Evolutionary conservation across 495 filamentous ascomycete genomes (phyloP).

Genomic region (Penicillium egyptiacum): DNA sequence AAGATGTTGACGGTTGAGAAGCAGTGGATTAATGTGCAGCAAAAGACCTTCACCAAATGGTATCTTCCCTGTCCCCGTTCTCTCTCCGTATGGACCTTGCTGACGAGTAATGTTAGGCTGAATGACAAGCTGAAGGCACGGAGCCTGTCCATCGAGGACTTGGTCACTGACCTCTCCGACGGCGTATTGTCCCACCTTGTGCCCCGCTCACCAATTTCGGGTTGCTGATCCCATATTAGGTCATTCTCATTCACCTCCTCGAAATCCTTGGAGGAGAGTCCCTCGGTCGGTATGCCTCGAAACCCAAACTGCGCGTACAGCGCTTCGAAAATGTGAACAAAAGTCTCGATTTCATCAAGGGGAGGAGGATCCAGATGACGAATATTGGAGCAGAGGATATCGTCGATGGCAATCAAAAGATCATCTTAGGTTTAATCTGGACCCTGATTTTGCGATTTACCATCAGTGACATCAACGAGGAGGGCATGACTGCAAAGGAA

Average conservation of each 20-base stretch:
- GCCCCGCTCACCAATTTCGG: constrained; percentile 8
- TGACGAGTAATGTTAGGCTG: constrained; percentile 56
- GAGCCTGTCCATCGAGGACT: constrained; percentile 72
- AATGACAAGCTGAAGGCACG: constrained; percentile 88
- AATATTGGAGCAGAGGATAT: constrained; percentile 99
- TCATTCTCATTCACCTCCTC: constrained; percentile 91
- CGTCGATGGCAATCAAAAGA: constrained; percentile 96
- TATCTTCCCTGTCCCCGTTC: constrained; percentile 34
- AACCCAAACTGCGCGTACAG: constrained; percentile 93
- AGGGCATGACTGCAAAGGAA: constrained; percentile 97
- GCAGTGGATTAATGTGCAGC: constrained; percentile 93
- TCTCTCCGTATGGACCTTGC: neutral
- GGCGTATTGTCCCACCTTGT: constrained; percentile 62
- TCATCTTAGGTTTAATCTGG: constrained; percentile 96
- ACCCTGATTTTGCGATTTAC: constrained; percentile 96
- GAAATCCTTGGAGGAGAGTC: constrained; percentile 93
- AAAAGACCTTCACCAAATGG: constrained; percentile 99
- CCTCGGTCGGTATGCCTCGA: constrained; percentile 92
- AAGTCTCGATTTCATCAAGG: constrained; percentile 88
- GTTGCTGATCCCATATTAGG: constrained; percentile 48
- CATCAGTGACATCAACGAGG: constrained; percentile 96
- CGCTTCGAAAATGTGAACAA: constrained; percentile 98
- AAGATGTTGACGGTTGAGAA: constrained; percentile 70
- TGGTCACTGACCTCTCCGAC: constrained; percentile 87
- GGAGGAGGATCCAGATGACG: constrained; percentile 89